Evolutionary conservation across 2,329 filamentous ascomycete species (phyloP), one percentile per base, ranked within the genome.

Genomic region (Elsinoe batatas): DNA sequence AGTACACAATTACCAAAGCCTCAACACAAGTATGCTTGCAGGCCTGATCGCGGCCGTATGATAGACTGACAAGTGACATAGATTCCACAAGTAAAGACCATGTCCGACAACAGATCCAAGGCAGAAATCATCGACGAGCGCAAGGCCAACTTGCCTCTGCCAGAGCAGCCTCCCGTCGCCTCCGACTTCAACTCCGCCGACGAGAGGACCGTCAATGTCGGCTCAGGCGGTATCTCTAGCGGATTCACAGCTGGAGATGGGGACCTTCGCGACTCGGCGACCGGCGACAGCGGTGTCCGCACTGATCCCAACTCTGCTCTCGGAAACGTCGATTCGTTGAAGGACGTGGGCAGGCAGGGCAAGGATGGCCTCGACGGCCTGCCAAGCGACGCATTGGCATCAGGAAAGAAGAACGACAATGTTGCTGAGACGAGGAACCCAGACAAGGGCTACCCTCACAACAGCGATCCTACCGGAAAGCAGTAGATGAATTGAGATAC

Each of bases 111-210:
- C 18, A 42, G 18, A 33, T 54, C 37, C 71, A 88, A 87, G 70
- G 68, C 74, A 61, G 74, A 84, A 56, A 74, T 85, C 69, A 85
- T 91, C 66, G 79, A 83, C 53, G 72, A 86, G 69, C 77, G 77
- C 65, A 78, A 84, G 72, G 72, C 82, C 69, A 88, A 89, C 71
- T 82, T 94, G 32, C 86, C 87, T 53, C 80, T 91, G 51, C 88
- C 88, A 15, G 87, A 91, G 1, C 77, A 91, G 61, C 88, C 88
- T 18, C 86, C 87, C 1, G 74, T 72, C n/a, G 73, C 81, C n/a
- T 86, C 85, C 4, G 87, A 93, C 76, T 90, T 83, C 78, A 83
- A 91, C 68, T 88, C 84, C 0, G 75, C 79, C 51, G 86, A 91
- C 64, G 77, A 77, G 32, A 73, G 79, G 59, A 87, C 74, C 56